A percentile compares a stretch with the other conserved stretches of the same genome.
Evolutionary conservation across 202 grass and related monocot genomes (phyloP).

Genomic region (Musa balbisiana): DNA sequence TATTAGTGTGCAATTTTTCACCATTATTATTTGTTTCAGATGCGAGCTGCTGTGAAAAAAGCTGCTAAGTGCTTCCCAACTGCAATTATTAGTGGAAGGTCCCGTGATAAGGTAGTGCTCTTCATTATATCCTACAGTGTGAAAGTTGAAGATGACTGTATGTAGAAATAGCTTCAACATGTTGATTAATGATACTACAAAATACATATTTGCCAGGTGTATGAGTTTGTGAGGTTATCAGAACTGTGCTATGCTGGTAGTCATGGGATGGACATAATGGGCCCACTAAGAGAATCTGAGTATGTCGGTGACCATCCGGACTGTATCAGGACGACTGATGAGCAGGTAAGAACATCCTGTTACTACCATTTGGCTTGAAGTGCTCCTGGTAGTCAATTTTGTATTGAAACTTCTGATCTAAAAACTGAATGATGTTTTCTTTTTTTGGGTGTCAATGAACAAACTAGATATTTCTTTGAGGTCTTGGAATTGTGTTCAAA

Average conservation of each 20-base stretch:
- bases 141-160: neutral
- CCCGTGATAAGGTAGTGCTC: conserved; percentile 37
- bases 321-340: conserved; percentile 11
- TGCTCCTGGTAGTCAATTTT: neutral
- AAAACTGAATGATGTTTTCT: neutral
- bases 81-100: conserved; percentile 58
- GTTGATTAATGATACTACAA: neutral
- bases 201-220: conserved; percentile 30
- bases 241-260: conserved; percentile 83
- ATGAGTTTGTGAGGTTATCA: conserved; percentile 47
- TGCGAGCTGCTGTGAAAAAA: conserved; percentile 39
- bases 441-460: too few relatives aligned
- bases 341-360: conserved; percentile 17
- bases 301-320: conserved; percentile 31
- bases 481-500: too few relatives aligned
- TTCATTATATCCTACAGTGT: neutral
- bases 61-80: conserved; percentile 37
- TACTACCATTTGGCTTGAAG: too few relatives aligned
- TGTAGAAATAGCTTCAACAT: too few relatives aligned
- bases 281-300: conserved; percentile 32
- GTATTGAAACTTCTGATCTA: neutral
- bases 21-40: conserved; percentile 23
- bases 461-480: too few relatives aligned
- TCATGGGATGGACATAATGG: conserved; percentile 90
- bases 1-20: neutral